These are phyloP conservation scores for Oryza brachyantha DNA, from an alignment of 176 grass and related monocot genomes.

Conservation along the genomic window DNA sequence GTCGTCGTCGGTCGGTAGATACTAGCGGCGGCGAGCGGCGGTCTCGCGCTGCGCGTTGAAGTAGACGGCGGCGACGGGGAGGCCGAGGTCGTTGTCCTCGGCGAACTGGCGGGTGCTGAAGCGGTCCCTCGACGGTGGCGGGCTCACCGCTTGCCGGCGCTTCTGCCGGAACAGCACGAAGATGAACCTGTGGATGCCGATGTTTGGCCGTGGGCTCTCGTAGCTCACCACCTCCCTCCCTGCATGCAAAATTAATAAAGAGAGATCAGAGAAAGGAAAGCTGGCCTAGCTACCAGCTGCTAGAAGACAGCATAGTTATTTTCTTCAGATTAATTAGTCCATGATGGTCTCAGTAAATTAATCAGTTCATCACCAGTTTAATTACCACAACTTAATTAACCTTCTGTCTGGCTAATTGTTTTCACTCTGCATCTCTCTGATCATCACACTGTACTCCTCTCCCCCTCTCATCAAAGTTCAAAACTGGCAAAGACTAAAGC, in stretches of 20 bases:
- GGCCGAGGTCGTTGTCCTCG: constrained; percentile 61
- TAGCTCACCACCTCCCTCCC: constrained; percentile 74
- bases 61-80: constrained; percentile 74
- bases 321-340: not conserved
- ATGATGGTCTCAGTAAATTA: no score
- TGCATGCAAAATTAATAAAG: constrained; percentile 20
- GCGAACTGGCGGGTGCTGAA: constrained; percentile 83
- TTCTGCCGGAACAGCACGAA: constrained; percentile 78
- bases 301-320: not conserved
- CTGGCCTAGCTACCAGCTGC: not conserved
- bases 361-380: not conserved
- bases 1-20: not conserved
- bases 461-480: not conserved
- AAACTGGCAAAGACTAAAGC: constrained; percentile 37
- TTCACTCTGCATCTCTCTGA: constrained; percentile 7
- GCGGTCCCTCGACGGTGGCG: constrained; percentile 50
- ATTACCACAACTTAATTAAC: not conserved
- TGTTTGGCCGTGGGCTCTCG: constrained; percentile 73
- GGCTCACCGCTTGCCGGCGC: constrained; percentile 33
- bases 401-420: not conserved
- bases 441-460: not conserved
- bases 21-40: constrained; percentile 69
- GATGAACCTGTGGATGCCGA: constrained; percentile 80
- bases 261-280: not conserved
- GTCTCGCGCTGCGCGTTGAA: constrained; percentile 87